Base-by-base conservation (phyloP, 169 alveolate species). In the Plasmodium billcollinsi region DNA sequence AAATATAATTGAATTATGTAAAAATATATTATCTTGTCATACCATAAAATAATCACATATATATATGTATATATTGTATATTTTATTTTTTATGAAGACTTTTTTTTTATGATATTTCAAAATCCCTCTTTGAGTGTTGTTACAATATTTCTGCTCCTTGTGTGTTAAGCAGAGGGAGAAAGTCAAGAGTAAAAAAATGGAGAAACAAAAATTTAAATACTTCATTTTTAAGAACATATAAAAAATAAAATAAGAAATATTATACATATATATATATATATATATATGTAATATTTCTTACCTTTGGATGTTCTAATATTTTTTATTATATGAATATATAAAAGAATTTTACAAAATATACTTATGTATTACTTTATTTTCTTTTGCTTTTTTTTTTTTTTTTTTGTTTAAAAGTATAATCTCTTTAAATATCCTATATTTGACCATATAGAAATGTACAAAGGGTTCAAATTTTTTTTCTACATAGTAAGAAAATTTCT, bases 41-140 rank as follows among this genome's bases (percentile, higher is more conserved):
- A 39, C 9, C 9, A 39, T 39, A 39, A 39, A 39, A 39, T 39
- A 39, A 39, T 39, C 9, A 39, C 11, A 39, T 39, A 39, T 39
- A 39, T 39, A 39, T 39, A 6, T 39, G 5, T 39, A 33, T 33
- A 33, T 33, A 33, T 4, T 39, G 47, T 39, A 39, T 39, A 39
- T 39, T 5, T 39, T 39, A 39, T 39, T 39, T 39, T 39, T 39
- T 39, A 14, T 15, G 45, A 8, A 24, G 58, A 83, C 91, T 49
- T 83, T 83, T 54, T 83, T 83, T 73, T 83, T 65, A 33, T 70
- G 91, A 50, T 83, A 83, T 63, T 56, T 50, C 74, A 83, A 73
- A 26, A 83, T 58, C 15, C 91, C 91, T 49, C 91, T 54, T 49
- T 83, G 85, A 4, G 83, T 67, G 71, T 43, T 83, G n/a, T 67